Conservation (phyloP, 192 early-diverging fungal species). For the Entophlyctis luteolus region DNA sequence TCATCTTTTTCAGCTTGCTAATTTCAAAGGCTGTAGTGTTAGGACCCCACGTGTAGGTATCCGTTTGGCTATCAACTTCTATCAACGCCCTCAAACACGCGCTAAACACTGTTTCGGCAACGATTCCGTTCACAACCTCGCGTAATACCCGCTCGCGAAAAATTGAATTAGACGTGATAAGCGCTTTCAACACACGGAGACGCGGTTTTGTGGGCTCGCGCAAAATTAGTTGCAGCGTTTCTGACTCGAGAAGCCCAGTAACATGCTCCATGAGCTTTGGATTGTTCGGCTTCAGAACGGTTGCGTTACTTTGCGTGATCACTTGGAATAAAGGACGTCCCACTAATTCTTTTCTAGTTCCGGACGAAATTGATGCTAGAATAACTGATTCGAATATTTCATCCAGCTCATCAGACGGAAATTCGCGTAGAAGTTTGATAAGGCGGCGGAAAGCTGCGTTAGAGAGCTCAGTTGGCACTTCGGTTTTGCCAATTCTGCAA, state of each 20-base stretch:
- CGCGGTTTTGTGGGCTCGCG: background rate
- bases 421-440: constrained; percentile 19
- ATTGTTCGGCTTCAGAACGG: background rate
- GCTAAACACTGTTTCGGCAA: constrained; percentile 10
- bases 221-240: constrained; percentile 15
- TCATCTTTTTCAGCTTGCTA: background rate
- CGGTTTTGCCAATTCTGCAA: background rate
- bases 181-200: background rate
- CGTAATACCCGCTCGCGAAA: constrained; percentile 5
- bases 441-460: constrained; percentile 8
- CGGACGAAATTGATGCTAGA: background rate
- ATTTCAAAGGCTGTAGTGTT: background rate
- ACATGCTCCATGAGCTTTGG: constrained; percentile 17
- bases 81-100: background rate
- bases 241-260: constrained; percentile 27
- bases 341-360: background rate
- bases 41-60: background rate
- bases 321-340: constrained; percentile 5
- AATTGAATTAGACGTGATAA: constrained; percentile 1
- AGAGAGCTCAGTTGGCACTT: background rate
- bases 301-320: background rate
- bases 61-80: background rate
- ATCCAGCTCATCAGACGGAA: constrained; percentile 22
- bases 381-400: constrained; percentile 23
- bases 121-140: background rate